Percentiles rank a stretch among this genome's conserved stretches.
These are phyloP conservation scores for Blastobotrys aristatus DNA, from an alignment of 1,139 yeast genomes.

Conservation along the genomic window DNA sequence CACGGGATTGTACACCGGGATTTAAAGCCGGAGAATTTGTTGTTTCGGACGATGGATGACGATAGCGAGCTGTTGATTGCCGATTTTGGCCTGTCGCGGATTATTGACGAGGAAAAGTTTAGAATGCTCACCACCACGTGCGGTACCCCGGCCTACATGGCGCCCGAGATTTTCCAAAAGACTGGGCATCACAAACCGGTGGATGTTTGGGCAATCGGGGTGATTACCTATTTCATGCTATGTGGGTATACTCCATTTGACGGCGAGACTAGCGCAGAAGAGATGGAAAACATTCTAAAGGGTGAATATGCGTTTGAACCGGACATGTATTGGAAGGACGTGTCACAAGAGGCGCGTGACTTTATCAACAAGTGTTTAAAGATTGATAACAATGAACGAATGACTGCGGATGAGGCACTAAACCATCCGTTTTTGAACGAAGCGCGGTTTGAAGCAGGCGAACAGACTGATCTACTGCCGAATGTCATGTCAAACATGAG, in stretches of 20 bases:
- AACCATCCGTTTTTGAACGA: conserved; percentile 45
- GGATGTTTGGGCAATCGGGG: conserved; percentile 79
- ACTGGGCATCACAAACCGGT: conserved; percentile 55
- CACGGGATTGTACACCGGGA: conserved; percentile 87
- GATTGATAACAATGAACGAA: conserved; percentile 44
- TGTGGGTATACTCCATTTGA: conserved; percentile 80
- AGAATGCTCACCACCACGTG: conserved; percentile 48
- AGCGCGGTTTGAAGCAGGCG: conserved; percentile 17
- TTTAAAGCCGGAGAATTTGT: conserved; percentile 85
- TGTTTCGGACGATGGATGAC: conserved; percentile 44
- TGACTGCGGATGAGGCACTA: conserved; percentile 45
- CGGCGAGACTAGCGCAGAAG: conserved; percentile 67
- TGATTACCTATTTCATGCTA: conserved; percentile 62
- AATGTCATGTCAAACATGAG: conserved; percentile 32
- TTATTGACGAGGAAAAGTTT: conserved; percentile 42
- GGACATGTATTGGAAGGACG: conserved; percentile 52
- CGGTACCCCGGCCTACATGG: conserved; percentile 74
- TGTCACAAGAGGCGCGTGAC: conserved; percentile 52
- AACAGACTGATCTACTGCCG: conserved; percentile 32
- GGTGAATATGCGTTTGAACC: conserved; percentile 62
- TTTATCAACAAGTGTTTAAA: conserved; percentile 54
- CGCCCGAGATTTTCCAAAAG: conserved; percentile 58
- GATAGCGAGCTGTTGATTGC: conserved; percentile 56
- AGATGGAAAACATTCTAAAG: conserved; percentile 53
- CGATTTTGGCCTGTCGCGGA: conserved; percentile 64